Evolutionary conservation across 192 early-diverging fungal genomes (phyloP).

Genomic region (Phlyctochytrium planicorne): DNA sequence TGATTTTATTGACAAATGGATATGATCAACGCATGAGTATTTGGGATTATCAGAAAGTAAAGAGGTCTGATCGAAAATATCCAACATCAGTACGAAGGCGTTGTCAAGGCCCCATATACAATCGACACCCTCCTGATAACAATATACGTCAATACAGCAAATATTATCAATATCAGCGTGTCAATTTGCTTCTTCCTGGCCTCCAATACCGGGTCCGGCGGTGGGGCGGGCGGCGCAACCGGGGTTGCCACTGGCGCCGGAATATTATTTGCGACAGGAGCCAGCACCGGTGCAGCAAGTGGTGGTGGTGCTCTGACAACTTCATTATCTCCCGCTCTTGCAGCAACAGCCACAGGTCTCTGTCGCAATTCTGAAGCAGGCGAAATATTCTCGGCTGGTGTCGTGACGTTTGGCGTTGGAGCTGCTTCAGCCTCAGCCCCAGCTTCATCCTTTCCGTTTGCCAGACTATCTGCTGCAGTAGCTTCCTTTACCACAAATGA

Average conservation of each 20-base stretch:
- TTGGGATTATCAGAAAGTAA: no score
- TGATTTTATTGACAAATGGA: no score
- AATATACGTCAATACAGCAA: background rate
- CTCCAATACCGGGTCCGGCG: no score
- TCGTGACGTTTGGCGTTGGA: no score
- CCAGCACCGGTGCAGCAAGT: background rate
- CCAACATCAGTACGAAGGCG: no score
- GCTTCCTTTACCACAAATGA: background rate
- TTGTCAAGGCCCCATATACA: background rate
- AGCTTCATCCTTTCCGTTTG: no score
- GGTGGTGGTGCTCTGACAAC: background rate
- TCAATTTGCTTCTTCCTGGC: background rate
- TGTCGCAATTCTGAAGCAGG: background rate
- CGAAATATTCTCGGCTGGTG: background rate
- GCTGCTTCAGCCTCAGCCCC: no score
- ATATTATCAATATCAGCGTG: background rate
- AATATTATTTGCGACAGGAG: background rate
- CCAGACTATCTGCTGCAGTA: background rate
- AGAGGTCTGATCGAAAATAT: no score
- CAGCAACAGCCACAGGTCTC: background rate
- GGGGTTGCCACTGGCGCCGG: background rate
- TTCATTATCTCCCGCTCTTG: background rate
- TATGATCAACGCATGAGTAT: no score
- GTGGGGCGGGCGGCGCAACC: no score
- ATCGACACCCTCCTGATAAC: background rate